phyloP scores from a whole-genome alignment of 345 rosid species.

The Hevea brasiliensis region DNA sequence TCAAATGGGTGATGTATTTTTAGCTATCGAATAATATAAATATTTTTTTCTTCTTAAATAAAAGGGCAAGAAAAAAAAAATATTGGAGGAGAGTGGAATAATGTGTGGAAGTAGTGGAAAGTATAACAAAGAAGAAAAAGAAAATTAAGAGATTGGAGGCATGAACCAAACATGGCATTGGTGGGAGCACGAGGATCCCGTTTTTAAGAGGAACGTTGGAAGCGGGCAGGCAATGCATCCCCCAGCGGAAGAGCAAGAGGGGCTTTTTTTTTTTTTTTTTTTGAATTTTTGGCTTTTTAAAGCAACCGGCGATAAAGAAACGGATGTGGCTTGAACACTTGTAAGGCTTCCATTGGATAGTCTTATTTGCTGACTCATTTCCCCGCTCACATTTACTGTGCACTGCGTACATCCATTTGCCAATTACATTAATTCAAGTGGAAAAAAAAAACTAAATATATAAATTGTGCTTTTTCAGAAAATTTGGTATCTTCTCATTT shows the following conservation, averaged over 20 bases:
- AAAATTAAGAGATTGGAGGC: not conserved
- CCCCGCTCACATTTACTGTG: not conserved
- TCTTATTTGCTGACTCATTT: not conserved
- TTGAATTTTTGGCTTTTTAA: not conserved
- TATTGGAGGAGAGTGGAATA: too few species aligned
- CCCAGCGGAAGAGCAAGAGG: not conserved
- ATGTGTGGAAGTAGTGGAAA: not conserved
- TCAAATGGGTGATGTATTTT: too few species aligned
- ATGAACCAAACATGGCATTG: not conserved
- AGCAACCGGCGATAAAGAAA: not conserved
- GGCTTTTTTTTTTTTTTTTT: too few species aligned
- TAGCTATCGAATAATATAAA: too few species aligned
- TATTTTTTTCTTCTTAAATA: too few species aligned
- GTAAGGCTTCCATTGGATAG: not conserved
- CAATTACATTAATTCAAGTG: too few species aligned
- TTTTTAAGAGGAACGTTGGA: not conserved
- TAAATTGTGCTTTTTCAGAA: too few species aligned
- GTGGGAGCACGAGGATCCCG: not conserved
- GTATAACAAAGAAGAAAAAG: not conserved
- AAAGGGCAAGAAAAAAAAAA: too few species aligned
- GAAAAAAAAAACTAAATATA: too few species aligned
- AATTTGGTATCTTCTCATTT: too few species aligned
- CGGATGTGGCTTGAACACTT: conserved; percentile 1
- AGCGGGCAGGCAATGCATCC: too few species aligned
- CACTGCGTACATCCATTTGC: too few species aligned